Conservation (phyloP, 768 basidiomycete species). For the Boletus bicolor region DNA sequence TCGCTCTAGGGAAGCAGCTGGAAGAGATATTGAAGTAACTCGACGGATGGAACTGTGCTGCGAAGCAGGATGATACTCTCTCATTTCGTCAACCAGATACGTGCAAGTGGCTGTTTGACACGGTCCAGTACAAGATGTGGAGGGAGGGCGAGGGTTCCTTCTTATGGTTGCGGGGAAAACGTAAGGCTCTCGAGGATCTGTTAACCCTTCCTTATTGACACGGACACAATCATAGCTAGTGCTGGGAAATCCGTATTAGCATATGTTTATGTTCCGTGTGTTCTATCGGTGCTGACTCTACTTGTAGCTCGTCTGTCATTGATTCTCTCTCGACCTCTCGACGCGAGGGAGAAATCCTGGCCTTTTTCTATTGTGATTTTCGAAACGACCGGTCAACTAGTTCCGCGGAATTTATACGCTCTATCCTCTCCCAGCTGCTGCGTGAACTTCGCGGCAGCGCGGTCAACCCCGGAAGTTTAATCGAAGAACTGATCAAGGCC, state of each 20-base stretch:
- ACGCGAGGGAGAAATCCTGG: neutral
- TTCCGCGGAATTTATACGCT: neutral
- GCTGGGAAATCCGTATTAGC: neutral
- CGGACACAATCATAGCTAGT: neutral
- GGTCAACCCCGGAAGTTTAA: neutral
- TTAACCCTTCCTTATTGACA: neutral
- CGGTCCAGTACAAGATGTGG: neutral
- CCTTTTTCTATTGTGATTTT: neutral
- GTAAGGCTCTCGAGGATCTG: neutral
- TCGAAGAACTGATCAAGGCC: no score
- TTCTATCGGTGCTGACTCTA: no score
- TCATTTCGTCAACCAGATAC: neutral
- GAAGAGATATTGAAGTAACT: neutral
- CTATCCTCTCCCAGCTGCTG: neutral
- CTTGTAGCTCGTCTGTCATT: no score
- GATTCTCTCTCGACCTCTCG: no score
- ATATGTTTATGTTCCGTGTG: neutral
- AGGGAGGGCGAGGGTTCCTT: neutral
- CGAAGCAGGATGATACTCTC: neutral
- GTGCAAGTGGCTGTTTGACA: neutral
- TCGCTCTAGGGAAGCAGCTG: neutral
- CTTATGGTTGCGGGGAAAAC: neutral
- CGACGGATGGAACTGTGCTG: neutral
- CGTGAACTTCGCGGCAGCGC: neutral
- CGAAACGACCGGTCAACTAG: neutral